Evolutionary conservation across 305 asterid species (phyloP).

Genomic region (Fraxinus platypoda): DNA sequence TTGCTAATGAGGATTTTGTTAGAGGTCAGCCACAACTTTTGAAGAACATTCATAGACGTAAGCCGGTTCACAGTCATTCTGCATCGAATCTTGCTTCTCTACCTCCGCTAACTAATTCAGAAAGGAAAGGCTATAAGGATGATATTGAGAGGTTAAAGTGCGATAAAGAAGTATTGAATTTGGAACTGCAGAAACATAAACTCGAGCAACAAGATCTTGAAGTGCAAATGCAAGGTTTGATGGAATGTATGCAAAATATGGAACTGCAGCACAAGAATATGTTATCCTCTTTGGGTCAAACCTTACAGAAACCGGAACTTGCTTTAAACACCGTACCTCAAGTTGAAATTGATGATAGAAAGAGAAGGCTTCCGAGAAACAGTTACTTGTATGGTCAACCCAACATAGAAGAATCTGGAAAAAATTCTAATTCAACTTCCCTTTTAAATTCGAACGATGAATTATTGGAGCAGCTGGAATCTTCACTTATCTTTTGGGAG

Average conservation of each 20-base stretch:
- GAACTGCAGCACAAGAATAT: conserved; percentile 40
- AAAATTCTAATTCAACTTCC: conserved; percentile 36
- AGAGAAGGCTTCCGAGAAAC: conserved; percentile 63
- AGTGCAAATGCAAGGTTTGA: conserved; percentile 39
- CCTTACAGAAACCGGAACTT: conserved; percentile 38
- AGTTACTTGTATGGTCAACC: conserved; percentile 35
- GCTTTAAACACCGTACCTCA: conserved; percentile 41
- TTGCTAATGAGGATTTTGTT: conserved; percentile 67
- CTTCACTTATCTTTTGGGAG: conserved; percentile 72
- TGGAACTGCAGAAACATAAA: conserved; percentile 45
- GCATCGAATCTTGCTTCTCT: conserved; percentile 36
- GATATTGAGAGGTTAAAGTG: conserved; percentile 50
- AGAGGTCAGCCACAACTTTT: conserved; percentile 64
- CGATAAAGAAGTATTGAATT: conserved; percentile 44
- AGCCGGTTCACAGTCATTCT: conserved; percentile 83
- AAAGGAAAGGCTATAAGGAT: conserved; percentile 54
- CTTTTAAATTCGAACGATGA: conserved; percentile 47
- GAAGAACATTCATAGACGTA: conserved; percentile 72
- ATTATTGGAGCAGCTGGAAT: conserved; percentile 55
- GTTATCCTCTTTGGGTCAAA: conserved; percentile 50
- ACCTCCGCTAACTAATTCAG: conserved; percentile 45
- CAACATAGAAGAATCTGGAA: conserved; percentile 26
- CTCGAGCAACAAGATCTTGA: conserved; percentile 45
- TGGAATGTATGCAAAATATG: conserved; percentile 41
- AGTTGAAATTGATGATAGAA: conserved; percentile 47